These are phyloP conservation scores for Phaffia rhodozyma DNA, from an alignment of 1,284 basidiomycete genomes.

Conservation along the genomic window DNA sequence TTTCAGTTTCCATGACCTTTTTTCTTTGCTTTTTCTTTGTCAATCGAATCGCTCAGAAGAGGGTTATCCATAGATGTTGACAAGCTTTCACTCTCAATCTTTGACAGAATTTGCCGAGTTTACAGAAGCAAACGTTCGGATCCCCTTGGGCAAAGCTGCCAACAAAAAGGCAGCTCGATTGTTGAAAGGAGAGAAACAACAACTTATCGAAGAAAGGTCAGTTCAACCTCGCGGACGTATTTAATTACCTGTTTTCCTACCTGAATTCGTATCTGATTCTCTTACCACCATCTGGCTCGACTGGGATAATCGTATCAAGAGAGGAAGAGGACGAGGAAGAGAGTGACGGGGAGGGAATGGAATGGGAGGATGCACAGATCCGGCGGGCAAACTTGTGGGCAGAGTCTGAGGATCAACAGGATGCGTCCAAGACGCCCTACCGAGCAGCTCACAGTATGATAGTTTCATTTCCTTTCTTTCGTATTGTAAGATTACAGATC, in stretches of 20 bases:
- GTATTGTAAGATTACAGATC: not conserved
- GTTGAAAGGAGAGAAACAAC: slow-evolving; percentile 61
- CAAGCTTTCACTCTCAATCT: slow-evolving; percentile 1
- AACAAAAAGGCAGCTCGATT: slow-evolving; percentile 61
- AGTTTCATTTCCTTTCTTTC: not conserved
- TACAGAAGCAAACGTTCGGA: slow-evolving; percentile 72
- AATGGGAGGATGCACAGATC: slow-evolving; percentile 84
- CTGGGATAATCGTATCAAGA: slow-evolving; percentile 33
- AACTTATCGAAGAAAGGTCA: slow-evolving; percentile 75
- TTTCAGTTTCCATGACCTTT: not conserved
- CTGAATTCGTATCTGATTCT: slow-evolving; percentile 7
- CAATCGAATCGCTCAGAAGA: not conserved
- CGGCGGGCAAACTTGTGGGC: slow-evolving; percentile 47
- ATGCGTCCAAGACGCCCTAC: slow-evolving; percentile 2
- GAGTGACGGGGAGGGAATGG: slow-evolving; percentile 66
- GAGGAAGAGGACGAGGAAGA: slow-evolving; percentile 62
- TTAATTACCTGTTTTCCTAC: not conserved
- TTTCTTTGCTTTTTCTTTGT: not conserved
- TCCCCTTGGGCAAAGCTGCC: slow-evolving; percentile 75
- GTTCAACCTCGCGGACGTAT: slow-evolving; percentile 28
- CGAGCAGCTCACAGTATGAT: slow-evolving; percentile 4
- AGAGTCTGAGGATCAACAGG: not conserved
- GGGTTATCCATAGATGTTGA: not conserved
- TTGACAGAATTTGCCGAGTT: slow-evolving; percentile 68
- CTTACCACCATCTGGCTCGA: slow-evolving; percentile 19